Conservation (phyloP, 2,329 filamentous ascomycete species). For the Xylariaceae sp. region DNA sequence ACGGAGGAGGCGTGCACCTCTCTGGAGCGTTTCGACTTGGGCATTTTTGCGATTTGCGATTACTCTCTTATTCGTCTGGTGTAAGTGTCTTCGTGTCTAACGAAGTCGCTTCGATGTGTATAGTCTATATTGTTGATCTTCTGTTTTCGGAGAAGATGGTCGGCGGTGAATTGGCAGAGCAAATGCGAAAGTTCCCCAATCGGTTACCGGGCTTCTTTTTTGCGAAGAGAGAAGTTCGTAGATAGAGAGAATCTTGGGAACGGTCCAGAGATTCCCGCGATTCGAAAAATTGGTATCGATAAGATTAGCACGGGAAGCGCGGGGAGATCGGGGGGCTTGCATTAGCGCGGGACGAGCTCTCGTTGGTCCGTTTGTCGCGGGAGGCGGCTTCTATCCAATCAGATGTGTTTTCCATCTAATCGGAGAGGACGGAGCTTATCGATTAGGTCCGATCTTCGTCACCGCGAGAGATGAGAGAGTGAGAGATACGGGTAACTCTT, state of each 20-base stretch:
- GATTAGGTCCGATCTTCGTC: background rate
- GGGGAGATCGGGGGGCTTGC: background rate
- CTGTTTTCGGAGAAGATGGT: background rate
- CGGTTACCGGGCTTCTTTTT: background rate
- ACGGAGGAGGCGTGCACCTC: constrained; percentile 88
- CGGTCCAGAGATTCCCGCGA: background rate
- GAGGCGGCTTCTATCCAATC: background rate
- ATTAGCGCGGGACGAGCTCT: background rate
- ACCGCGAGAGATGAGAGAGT: background rate
- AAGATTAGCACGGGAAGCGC: constrained; percentile 3
- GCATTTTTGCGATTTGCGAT: constrained; percentile 55
- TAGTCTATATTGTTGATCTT: background rate
- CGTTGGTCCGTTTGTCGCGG: background rate
- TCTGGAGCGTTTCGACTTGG: constrained; percentile 90
- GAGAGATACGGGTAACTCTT: background rate
- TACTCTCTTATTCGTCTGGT: background rate
- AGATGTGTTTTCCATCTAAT: background rate
- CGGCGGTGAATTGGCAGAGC: background rate
- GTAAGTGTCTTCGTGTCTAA: background rate
- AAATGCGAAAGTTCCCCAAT: background rate
- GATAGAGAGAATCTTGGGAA: background rate
- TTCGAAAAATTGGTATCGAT: constrained; percentile 27
- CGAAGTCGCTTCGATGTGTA: background rate
- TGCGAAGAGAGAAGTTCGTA: background rate
- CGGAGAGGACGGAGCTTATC: background rate